Evolutionary conservation across 2,329 filamentous ascomycete genomes (phyloP).

Genomic region (Monascus ruber): DNA sequence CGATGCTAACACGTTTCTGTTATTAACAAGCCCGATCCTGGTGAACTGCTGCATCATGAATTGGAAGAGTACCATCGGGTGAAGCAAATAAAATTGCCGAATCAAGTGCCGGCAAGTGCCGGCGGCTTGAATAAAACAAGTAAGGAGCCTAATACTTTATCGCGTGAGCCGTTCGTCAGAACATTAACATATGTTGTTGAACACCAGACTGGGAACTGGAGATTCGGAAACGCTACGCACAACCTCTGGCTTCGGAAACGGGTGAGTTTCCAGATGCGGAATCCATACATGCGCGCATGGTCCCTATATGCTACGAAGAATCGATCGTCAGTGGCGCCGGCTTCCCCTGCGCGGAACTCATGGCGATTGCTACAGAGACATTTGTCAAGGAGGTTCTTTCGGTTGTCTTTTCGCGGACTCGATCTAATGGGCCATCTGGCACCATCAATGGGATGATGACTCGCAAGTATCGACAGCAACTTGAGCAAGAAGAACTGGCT

Average conservation of each 20-base stretch:
- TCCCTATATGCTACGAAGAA: slow-evolving; percentile 56
- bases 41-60: slow-evolving; percentile 19
- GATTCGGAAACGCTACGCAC: slow-evolving; percentile 53
- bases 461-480: slow-evolving; percentile 61
- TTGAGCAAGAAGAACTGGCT: slow-evolving; percentile 64
- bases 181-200: not conserved
- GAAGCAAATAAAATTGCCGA: slow-evolving; percentile 40
- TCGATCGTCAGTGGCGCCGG: slow-evolving; percentile 45
- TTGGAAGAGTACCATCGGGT: slow-evolving; percentile 35
- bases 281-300: slow-evolving; percentile 48
- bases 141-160: slow-evolving; percentile 33
- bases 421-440: slow-evolving; percentile 49
- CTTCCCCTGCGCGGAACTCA: slow-evolving; percentile 45
- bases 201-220: slow-evolving; percentile 50
- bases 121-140: slow-evolving; percentile 69
- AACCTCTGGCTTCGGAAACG: slow-evolving; percentile 49
- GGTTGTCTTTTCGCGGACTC: slow-evolving; percentile 42
- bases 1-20: slow-evolving; percentile 4
- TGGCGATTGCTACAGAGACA: slow-evolving; percentile 51
- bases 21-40: slow-evolving; percentile 23
- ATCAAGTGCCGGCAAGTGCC: slow-evolving; percentile 57
- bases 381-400: slow-evolving; percentile 52
- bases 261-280: slow-evolving; percentile 51
- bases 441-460: slow-evolving; percentile 67
- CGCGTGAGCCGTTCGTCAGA: slow-evolving; percentile 6